phyloP scores from a whole-genome alignment of 2,329 filamentous ascomycete species.

The Xylaria sp. region DNA sequence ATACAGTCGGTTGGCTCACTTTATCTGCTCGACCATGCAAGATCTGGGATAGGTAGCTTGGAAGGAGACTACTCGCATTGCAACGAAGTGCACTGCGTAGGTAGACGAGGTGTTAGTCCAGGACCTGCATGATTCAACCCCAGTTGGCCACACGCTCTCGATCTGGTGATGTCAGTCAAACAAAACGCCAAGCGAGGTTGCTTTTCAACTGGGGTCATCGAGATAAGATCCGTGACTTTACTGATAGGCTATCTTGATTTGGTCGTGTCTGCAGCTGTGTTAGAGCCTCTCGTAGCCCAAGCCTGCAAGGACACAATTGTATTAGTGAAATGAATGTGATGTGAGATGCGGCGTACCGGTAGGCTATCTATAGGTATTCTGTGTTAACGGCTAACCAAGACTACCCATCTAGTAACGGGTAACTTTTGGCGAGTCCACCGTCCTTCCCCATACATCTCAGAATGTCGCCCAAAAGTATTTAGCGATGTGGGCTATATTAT shows the following conservation, averaged over 20 bases:
- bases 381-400: constrained; percentile 3
- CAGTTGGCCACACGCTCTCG: constrained; percentile 18
- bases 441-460: constrained; percentile 4
- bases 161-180: constrained; percentile 35
- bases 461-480: not conserved
- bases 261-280: not conserved
- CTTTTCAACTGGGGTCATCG: constrained; percentile 11
- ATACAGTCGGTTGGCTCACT: constrained; percentile 5
- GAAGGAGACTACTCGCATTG: constrained; percentile 24
- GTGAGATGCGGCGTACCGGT: constrained; percentile 13
- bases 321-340: not conserved
- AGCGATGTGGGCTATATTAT: not conserved
- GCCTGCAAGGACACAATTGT: constrained; percentile 7
- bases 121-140: constrained; percentile 18
- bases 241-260: not conserved
- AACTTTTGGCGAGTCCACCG: constrained; percentile 29
- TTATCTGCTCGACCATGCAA: constrained; percentile 29
- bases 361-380: constrained; percentile 6
- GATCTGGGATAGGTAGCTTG: constrained; percentile 31
- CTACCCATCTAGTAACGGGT: constrained; percentile 15
- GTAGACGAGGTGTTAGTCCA: constrained; percentile 12
- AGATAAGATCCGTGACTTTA: not conserved
- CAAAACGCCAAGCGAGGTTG: constrained; percentile 27
- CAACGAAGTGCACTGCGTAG: not conserved
- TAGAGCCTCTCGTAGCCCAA: constrained; percentile 10